These are phyloP conservation scores for Guadua angustifolia DNA, from an alignment of 176 grass and related monocot genomes.

Conservation along the genomic window DNA sequence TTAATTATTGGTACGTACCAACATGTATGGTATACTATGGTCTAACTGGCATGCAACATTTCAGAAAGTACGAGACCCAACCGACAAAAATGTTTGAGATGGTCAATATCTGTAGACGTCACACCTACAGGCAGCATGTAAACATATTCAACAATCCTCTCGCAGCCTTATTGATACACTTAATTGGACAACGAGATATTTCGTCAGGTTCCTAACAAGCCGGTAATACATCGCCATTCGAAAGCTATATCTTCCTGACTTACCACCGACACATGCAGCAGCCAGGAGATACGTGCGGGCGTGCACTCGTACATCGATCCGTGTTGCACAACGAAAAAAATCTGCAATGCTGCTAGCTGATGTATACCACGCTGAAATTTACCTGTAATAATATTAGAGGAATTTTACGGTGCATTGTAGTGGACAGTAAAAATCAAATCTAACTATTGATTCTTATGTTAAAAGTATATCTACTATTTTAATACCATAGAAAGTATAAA, in stretches of 20 bases:
- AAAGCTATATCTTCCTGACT: slow-evolving; percentile 10
- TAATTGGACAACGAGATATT: neutral
- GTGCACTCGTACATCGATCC: neutral
- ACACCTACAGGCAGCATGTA: neutral
- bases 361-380: neutral
- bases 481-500: no score
- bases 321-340: neutral
- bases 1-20: neutral
- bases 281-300: neutral
- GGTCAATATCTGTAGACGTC: neutral
- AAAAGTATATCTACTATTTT: no score
- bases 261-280: slow-evolving; percentile 32
- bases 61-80: neutral
- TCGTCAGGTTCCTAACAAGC: neutral
- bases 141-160: neutral
- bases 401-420: no score
- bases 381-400: neutral
- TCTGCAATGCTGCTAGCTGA: neutral
- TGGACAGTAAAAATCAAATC: no score
- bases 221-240: slow-evolving; percentile 32
- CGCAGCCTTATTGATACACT: neutral
- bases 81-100: slow-evolving; percentile 30
- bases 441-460: no score
- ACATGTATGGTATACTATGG: neutral
- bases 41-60: neutral